phyloP scores from a whole-genome alignment of 2,329 filamentous ascomycete genomes.

The Dactylonectria estremocensis region DNA sequence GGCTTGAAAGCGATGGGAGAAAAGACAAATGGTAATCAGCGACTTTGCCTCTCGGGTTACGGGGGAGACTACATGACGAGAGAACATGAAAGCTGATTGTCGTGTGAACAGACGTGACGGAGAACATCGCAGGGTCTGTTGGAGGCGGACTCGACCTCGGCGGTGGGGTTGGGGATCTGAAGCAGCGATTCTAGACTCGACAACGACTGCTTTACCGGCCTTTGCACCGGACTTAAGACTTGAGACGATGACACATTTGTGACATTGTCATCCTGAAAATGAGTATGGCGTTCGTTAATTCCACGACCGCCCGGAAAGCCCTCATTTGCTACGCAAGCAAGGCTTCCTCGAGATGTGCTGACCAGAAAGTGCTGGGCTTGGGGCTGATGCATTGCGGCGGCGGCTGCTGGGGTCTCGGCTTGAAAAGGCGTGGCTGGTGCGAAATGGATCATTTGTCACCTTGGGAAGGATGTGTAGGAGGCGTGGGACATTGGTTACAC shows the following conservation, averaged over 20 bases:
- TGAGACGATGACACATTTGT: neutral
- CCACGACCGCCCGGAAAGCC: neutral
- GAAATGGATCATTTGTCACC: neutral
- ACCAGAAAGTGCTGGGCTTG: neutral
- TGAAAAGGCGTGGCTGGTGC: neutral
- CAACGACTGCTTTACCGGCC: neutral
- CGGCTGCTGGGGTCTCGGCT: neutral
- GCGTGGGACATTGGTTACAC: slow-evolving; percentile 5
- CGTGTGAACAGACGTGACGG: slow-evolving; percentile 7
- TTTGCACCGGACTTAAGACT: neutral
- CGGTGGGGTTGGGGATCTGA: slow-evolving; percentile 17
- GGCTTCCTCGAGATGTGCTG: neutral
- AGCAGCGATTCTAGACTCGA: slow-evolving; percentile 20
- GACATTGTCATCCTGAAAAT: neutral
- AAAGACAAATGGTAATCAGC: slow-evolving; percentile 10
- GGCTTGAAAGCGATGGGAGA: slow-evolving; percentile 8
- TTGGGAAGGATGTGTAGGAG: neutral
- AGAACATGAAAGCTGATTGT: slow-evolving; percentile 20
- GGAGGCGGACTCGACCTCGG: slow-evolving; percentile 18
- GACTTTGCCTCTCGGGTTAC: neutral
- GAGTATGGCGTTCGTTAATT: neutral
- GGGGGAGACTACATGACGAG: slow-evolving; percentile 10
- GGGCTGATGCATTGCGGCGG: neutral
- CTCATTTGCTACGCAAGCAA: neutral
- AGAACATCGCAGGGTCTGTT: slow-evolving; percentile 22